Percentiles rank a stretch among this genome's conserved stretches.
Conservation (phyloP, 2,329 filamentous ascomycete species). For the Alternaria panax region DNA sequence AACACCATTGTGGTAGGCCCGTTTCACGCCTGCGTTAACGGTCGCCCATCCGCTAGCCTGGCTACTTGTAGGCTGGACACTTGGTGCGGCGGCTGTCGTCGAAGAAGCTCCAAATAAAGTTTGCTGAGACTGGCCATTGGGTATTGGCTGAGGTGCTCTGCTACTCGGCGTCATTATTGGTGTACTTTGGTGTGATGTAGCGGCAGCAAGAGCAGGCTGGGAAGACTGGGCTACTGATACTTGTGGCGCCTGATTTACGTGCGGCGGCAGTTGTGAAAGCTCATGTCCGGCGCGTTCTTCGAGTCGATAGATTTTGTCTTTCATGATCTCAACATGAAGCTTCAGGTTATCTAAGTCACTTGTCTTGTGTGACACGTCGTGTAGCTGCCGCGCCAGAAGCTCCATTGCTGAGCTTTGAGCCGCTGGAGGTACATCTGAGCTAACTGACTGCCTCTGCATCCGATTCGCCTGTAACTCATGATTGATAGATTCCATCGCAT, state of each 20-base stretch:
- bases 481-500: conserved; percentile 47
- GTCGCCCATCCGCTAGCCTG: conserved; percentile 53
- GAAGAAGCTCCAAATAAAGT: conserved; percentile 8
- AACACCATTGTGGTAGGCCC: conserved; percentile 46
- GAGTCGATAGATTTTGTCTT: conserved; percentile 53
- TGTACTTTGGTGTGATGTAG: neutral
- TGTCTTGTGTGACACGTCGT: conserved; percentile 51
- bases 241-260: conserved; percentile 21
- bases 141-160: neutral
- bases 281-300: conserved; percentile 40
- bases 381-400: conserved; percentile 53
- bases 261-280: conserved; percentile 10
- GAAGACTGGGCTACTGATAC: neutral
- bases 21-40: conserved; percentile 54
- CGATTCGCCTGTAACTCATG: conserved; percentile 41
- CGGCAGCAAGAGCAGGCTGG: neutral
- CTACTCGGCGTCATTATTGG: neutral
- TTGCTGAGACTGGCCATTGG: conserved; percentile 8
- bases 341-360: conserved; percentile 57
- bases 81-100: conserved; percentile 21
- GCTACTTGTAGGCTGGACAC: conserved; percentile 22
- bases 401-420: conserved; percentile 53
- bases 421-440: conserved; percentile 6
- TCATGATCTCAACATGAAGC: conserved; percentile 58
- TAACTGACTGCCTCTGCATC: conserved; percentile 24